These are phyloP conservation scores for Candida frijolesensis DNA, from an alignment of 1,139 yeast species.

Conservation along the genomic window DNA sequence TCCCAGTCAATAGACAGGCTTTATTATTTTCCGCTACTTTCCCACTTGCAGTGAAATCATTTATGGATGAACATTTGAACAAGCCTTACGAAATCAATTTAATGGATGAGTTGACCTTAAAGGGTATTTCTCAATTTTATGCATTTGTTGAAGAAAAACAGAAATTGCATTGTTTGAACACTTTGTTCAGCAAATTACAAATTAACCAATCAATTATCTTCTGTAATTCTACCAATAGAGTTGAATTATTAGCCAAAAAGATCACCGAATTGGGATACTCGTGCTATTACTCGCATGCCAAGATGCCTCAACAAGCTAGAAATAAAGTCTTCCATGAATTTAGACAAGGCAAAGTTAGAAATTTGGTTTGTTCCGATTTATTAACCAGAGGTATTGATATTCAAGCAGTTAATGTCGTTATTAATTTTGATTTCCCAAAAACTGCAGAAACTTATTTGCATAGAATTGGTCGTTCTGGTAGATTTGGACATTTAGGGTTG, in stretches of 20 bases:
- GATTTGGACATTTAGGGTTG: constrained; percentile 97
- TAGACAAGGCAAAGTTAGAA: constrained; percentile 97
- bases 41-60: constrained; percentile 90
- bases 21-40: constrained; percentile 92
- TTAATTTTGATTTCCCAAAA: constrained; percentile 97
- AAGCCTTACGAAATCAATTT: constrained; percentile 94
- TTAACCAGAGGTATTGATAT: constrained; percentile 98
- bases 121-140: constrained; percentile 95
- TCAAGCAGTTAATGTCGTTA: constrained; percentile 97
- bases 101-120: constrained; percentile 95
- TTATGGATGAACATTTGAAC: constrained; percentile 88
- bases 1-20: constrained; percentile 83
- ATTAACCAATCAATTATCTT: constrained; percentile 95
- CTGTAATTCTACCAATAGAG: constrained; percentile 95
- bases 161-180: constrained; percentile 92
- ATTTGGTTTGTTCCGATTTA: constrained; percentile 93
- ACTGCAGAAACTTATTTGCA: constrained; percentile 97
- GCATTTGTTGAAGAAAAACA: constrained; percentile 98
- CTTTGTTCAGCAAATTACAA: constrained; percentile 89
- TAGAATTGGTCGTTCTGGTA: constrained; percentile 98
- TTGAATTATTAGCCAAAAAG: constrained; percentile 91
- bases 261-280: constrained; percentile 96
- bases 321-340: constrained; percentile 98
- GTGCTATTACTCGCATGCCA: constrained; percentile 95
- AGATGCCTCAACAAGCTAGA: constrained; percentile 97